Base-by-base conservation (phyloP, 805 yeast genomes). In the Kodamaea restingae region DNA sequence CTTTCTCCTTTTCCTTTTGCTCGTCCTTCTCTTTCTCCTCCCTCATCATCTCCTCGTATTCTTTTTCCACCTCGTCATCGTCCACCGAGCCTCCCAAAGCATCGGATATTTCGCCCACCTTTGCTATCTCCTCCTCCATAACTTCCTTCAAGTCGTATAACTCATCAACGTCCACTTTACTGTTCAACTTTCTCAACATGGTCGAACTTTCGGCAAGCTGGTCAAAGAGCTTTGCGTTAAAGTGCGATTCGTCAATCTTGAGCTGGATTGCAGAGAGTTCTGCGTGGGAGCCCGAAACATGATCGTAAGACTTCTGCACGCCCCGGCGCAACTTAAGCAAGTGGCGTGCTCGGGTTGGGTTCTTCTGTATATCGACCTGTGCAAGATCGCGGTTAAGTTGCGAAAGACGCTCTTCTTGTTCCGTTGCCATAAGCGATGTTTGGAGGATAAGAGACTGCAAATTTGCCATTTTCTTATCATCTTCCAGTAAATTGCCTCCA, bases 241-340 rank as follows among this genome's bases (percentile, higher is more conserved):
- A 39, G 20, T 50, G 51, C 2, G 71, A 64, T 11, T 68, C 67
- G 44, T 67, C 56, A 12, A 68, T 65, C 44, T 63, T 64, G 18
- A 45, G 35, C 22, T 65, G 36, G 2, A 66, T 48, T 11, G 43
- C 32, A 1, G 39, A 39, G 25, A 68, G 46, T 32, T 63, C 60
- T 12, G 39, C 36, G 14, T 49, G 47, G 3, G 56, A 41, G 4
- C 21, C 41, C 2, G 42, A 35, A 0, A 56, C 47, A 18, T 39
- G 49, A 2, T 49, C 50, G 12, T 57, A 44, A 0, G 65, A 52
- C 32, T 27, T 25, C 3, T 50, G 36, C 3, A 41, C 40, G 15
- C 46, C 45, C 21, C 49, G 54, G 30, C 46, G 48, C 34, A 38
- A 21, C 12, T 15, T 38, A 24, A 38, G 37, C 18, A 38, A 22